phyloP scores from a whole-genome alignment of 140 eudicot species.

The Oenanthe javanica region DNA sequence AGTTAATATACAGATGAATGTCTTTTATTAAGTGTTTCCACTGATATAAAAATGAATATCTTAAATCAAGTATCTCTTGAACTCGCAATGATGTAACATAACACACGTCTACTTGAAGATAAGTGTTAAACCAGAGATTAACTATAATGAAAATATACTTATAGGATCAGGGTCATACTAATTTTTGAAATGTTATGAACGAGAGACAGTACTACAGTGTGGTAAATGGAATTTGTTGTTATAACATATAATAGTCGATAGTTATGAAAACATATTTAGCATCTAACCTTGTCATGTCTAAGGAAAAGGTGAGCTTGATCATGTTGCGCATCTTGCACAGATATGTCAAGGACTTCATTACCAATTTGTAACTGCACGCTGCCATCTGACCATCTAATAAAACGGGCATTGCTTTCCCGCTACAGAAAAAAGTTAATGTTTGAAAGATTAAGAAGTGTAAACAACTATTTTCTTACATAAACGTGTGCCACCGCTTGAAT shows the following conservation, averaged over 20 bases:
- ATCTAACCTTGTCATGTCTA: constrained; percentile 83
- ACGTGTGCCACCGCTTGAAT: neutral
- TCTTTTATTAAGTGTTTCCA: no score
- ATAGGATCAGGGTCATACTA: neutral
- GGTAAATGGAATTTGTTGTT: neutral
- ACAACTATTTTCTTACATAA: neutral
- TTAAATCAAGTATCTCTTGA: no score
- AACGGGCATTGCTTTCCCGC: constrained; percentile 97
- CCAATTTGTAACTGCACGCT: constrained; percentile 84
- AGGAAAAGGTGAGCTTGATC: constrained; percentile 90
- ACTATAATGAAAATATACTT: no score
- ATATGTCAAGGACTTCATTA: constrained; percentile 93
- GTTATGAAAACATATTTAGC: neutral
- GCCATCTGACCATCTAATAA: constrained; percentile 97
- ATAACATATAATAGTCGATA: neutral
- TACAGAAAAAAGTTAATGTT: constrained; percentile 15
- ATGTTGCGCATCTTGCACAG: constrained; percentile 93
- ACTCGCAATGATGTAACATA: no score
- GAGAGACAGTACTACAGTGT: neutral
- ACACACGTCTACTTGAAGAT: no score
- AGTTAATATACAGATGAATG: no score
- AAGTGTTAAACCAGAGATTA: no score
- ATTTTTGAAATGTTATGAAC: neutral
- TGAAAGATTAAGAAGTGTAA: neutral
- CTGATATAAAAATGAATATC: no score